Base-by-base conservation (phyloP, 1,284 basidiomycete species). In the Sphagnurus paluster region DNA sequence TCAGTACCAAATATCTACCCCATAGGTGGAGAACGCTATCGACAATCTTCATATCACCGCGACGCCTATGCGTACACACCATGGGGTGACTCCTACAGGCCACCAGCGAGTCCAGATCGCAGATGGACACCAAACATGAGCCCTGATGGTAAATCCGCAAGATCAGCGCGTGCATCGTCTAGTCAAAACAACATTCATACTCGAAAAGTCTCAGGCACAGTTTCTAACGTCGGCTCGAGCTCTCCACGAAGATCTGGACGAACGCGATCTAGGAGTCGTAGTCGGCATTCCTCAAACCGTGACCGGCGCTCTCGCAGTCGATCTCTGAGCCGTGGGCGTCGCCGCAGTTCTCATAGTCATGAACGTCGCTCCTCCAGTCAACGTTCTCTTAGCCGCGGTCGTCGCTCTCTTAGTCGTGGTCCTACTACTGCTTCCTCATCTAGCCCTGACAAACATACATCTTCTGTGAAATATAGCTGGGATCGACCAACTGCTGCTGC, bases 11-110 rank as follows among this genome's bases (percentile, higher is more conserved):
- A 33, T 42, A 36, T 23, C 17, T 19, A 48, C 11, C 17, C 42
- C 10, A 13, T 25, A 67, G 64, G 67, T 44, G 64, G 67, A 42
- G 74, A 79, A 54, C 69, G 70, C 25, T 77, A 78, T 62, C 72
- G 71, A 26, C 74, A 75, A 45, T 60, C 45, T 53, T 62, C 60
- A 54, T 56, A 49, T 55, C 66, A 60, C 56, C 65, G 58, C 34
- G 68, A 53, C 20, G 42, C 55, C 21, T 61, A 67, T 14, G 44
- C 26, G 10, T 39, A 39, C 17, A 17, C 17, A 1, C 29, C 61
- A 37, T 57, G 62, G 16, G 60, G 63, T 46, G 64, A 71, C 42
- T 65, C 64, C 13, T 72, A 79, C 54, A 65, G 76, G 45, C 75
- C 75, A 35, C 42, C 57, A 52, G 44, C 49, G 6, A 43, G 9